Conservation (phyloP, 805 yeast genomes). For the Pichia gijzeniarum region DNA sequence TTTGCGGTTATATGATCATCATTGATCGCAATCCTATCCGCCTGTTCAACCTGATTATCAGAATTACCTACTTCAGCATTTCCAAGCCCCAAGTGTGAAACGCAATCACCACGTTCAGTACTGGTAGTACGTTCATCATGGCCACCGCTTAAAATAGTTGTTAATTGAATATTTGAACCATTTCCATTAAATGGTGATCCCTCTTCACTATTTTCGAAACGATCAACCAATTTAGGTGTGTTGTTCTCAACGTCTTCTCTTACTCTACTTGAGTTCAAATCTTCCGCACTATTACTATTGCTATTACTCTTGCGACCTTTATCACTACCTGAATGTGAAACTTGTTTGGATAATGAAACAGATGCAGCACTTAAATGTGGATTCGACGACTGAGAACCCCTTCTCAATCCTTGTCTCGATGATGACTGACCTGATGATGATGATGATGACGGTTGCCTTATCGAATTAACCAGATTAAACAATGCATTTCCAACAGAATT, state of each 20-base stretch:
- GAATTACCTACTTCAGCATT: too few species aligned
- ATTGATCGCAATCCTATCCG: neutral
- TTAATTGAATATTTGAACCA: neutral
- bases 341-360: constrained; percentile 2
- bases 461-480: constrained; percentile 23
- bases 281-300: neutral
- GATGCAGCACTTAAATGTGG: constrained; percentile 12
- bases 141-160: neutral
- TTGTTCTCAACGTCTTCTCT: constrained; percentile 2
- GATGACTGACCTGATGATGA: neutral
- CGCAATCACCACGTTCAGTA: too few species aligned
- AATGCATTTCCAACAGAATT: constrained; percentile 26
- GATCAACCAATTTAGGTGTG: neutral
- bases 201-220: neutral
- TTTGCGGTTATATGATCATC: neutral
- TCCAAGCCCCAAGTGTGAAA: too few species aligned
- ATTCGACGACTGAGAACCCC: constrained; percentile 8
- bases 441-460: constrained; percentile 13
- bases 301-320: neutral
- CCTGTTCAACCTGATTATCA: neutral
- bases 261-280: neutral
- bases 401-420: constrained; percentile 6
- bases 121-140: neutral
- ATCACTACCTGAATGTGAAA: neutral
- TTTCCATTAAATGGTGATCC: neutral